Evolutionary conservation across 257 asterid species (phyloP), one percentile per base, ranked within the genome.

Genomic region (Penstemon eatonii): DNA sequence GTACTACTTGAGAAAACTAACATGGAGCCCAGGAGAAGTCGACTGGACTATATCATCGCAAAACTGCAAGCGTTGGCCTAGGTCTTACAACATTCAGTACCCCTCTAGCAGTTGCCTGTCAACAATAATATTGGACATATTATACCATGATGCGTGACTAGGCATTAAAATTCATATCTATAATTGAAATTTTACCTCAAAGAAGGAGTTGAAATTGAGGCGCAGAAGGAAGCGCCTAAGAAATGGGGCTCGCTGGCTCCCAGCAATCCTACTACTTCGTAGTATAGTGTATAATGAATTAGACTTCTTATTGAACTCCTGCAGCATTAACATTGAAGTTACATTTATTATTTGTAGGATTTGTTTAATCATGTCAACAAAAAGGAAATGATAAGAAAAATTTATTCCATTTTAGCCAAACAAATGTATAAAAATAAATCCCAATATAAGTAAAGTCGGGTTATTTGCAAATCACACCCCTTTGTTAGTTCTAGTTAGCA

Each of bases 231-330:
- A 94, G 46, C 96, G 96, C 82, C 98, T 77, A 67, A 94, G 92
- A 66, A 91, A 94, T 2, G 99, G 99, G 63, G 99, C 99, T 52
- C 99, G 87, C 80, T 94, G 99, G 80, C 99, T 94, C 80, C 99
- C 98, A 63, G 96, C 98, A 66, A 94, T 92, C 84, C 96, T 87
- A 84, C 95, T 89, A 72, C 93, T 91, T 25, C 96, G 93, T 40
- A 94, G 87, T 71, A 94, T 94, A 41, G 99, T 94, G 79, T 94
- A 94, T 73, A 91, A 75, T 55, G 99, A 94, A 84, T 89, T 94
- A 61, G 99, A 94, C 74, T 94, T 91, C 83, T 94, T 94, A 75
- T 86, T 81, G 73, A 94, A 94, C 68, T 94, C 99, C 96, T 94
- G 91, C 69, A 78, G 60, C 6, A 53, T 46, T 41, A 12, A 62